Evolutionary conservation across 2,329 filamentous ascomycete species (phyloP), one percentile per base, ranked within the genome.

Genomic region (Paecilomyces dactylethromorphus): DNA sequence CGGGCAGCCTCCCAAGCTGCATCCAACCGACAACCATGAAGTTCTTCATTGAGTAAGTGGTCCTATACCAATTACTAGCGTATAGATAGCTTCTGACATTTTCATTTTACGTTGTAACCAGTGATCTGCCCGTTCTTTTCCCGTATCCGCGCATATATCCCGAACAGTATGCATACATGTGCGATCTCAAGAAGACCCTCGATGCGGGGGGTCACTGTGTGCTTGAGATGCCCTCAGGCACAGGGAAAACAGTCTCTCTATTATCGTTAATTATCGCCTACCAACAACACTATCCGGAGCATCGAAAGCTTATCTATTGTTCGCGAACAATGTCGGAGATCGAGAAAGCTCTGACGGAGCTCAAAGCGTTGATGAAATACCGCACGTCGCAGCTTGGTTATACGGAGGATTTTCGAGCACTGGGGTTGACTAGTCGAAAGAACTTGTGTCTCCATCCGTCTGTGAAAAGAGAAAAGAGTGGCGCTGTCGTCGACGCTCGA

Each of bases 241-340:
- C 94, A 24, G 94, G 94, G 62, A 99, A 99, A 81, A 99, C 94
- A 0, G 90, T 99, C 26, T 97, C 94, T 10, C 82, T 99, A 3
- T 81, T 99, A 52, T 97, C 94, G 0, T 84, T 99, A 66, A 99
- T 99, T 69, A 87, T 99, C 59, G 93, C 94, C 50, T 99, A 99
- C 69, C 95, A 99, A 75, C 90, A 94, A 72, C 88, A 92, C 72
- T 92, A 93, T 69, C 91, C 92, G 2, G 91, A 96, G 71, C 91
- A 94, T 68, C 84, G 95, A 58, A 99, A 99, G 76, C 86, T 99
- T 56, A 97, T 99, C 58, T 99, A 99, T 77, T 99, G 94, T 80
- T 99, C 94, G 63, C 92, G 94, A 79, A 99, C 94, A 58, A 99
- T 99, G 92, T 99, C 94, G 39, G 94, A 99, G 78, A 99, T 99